Conservation (phyloP, 768 basidiomycete species). For the Exidia glandulosa region DNA sequence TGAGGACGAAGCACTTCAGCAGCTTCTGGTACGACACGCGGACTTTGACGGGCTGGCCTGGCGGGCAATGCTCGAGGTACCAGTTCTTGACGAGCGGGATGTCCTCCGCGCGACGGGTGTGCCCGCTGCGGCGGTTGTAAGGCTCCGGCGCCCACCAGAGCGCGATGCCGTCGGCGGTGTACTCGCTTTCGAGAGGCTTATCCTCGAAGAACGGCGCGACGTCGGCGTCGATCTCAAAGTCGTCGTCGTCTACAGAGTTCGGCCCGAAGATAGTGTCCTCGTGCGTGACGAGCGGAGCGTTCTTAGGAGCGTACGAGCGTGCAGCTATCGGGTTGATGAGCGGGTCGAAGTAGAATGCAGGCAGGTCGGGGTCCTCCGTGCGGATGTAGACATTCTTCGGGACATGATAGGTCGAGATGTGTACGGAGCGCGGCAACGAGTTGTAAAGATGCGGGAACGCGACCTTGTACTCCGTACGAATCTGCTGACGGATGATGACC, state of each 20-base stretch:
- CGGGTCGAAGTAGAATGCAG: conserved; percentile 98
- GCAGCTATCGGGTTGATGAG: conserved; percentile 96
- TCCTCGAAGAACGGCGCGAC: conserved; percentile 72
- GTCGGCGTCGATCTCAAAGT: conserved; percentile 73
- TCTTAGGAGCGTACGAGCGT: conserved; percentile 76
- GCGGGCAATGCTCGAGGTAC: conserved; percentile 98
- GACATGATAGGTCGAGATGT: conserved; percentile 80
- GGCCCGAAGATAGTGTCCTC: conserved; percentile 91
- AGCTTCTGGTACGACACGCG: conserved; percentile 99
- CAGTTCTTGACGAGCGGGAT: conserved; percentile 94
- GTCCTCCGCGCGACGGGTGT: conserved; percentile 91
- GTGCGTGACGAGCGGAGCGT: conserved; percentile 70
- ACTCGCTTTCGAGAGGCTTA: conserved; percentile 72
- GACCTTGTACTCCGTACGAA: conserved; percentile 97
- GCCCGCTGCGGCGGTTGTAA: conserved; percentile 83
- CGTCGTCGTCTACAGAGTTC: conserved; percentile 74
- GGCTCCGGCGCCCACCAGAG: conserved; percentile 99
- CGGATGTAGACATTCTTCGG: conserved; percentile 99
- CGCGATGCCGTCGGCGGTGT: conserved; percentile 93
- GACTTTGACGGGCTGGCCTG: conserved; percentile 92
- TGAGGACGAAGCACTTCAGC: conserved; percentile 89
- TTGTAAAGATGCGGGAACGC: conserved; percentile 99
- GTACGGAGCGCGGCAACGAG: conserved; percentile 90
- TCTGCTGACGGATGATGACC: conserved; percentile 97
- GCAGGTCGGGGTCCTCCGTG: conserved; percentile 97